Evolutionary conservation across 257 asterid species (phyloP), one percentile per base, ranked within the genome.

Genomic region (Cynanchum wilfordii): DNA sequence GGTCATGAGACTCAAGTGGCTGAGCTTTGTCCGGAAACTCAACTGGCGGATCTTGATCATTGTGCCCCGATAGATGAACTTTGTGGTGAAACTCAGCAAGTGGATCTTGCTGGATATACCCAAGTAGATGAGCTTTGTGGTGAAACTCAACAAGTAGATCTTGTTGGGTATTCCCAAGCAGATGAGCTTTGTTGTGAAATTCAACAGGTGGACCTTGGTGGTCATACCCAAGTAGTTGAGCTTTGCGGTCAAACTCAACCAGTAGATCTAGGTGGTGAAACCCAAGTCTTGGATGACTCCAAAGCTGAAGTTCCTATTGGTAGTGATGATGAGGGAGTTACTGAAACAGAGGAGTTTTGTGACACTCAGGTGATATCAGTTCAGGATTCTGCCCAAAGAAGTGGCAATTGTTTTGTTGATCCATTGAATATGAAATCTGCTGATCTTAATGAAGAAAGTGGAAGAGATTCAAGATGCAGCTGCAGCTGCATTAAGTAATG

Each of bases 351-450:
- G 77, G 74, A 76, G 75, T 62, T 80, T 62, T 77, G 75, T 78
- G 89, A 88, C 68, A 82, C 92, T 70, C 86, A 84, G 76, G 82
- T 57, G 66, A 66, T 86, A 54, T 84, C 83, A 20, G 86, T 75
- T 75, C 89, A 80, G 49, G 83, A 77, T 42, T 25, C 78, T 16
- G 67, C 54, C 67, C 79, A 79, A 77, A 71, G 25, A 33, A 76
- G 73, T 63, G 77, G 3, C 69, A 55, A 65, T 50, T 70, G 22
- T 70, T 66, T 83, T 11, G 47, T 56, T 60, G 81, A 76, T 69
- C 58, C 55, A 40, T 80, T 69, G 81, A 78, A 77, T 55, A 66
- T 52, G 24, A 54, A 50, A 62, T 78, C 78, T 54, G 70, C 38
- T 58, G 52, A 30, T 72, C 69, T 73, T 65, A 36, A 57, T 70